phyloP scores from a whole-genome alignment of 2,329 filamentous ascomycete genomes.

The Trichoderma simmonsii region DNA sequence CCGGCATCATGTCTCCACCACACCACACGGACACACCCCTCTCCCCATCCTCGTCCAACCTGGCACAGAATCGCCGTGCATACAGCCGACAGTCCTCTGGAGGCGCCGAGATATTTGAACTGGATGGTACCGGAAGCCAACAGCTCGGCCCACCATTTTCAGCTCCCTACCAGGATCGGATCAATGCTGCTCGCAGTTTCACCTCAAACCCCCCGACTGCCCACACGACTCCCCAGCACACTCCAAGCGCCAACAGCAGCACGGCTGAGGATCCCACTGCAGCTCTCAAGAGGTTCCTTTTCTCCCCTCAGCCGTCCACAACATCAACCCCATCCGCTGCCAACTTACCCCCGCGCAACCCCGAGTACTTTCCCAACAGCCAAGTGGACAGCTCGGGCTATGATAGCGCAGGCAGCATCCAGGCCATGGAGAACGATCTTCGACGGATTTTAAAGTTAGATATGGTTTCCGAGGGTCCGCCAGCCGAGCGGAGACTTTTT shows the following conservation, averaged over 20 bases:
- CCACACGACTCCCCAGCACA: slow-evolving; percentile 19
- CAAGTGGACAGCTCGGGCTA: slow-evolving; percentile 14
- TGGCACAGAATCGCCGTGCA: slow-evolving; percentile 28
- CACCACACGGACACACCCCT: slow-evolving; percentile 32
- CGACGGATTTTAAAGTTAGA: slow-evolving; percentile 51
- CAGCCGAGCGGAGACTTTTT: slow-evolving; percentile 24
- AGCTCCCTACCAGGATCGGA: slow-evolving; percentile 61
- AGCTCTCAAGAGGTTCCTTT: slow-evolving; percentile 56
- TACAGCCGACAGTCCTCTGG: slow-evolving; percentile 24
- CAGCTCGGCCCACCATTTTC: slow-evolving; percentile 65
- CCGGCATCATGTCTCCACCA: slow-evolving; percentile 52
- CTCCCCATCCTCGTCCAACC: slow-evolving; percentile 25
- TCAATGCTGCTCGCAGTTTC: slow-evolving; percentile 50
- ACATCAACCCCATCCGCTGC: not conserved
- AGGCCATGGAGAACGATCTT: slow-evolving; percentile 53
- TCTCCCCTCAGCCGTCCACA: slow-evolving; percentile 36
- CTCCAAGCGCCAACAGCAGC: not conserved
- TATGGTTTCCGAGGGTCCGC: slow-evolving; percentile 26
- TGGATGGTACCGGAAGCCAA: slow-evolving; percentile 57
- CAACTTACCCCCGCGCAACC: not conserved
- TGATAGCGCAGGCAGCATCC: slow-evolving; percentile 35
- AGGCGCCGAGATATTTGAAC: slow-evolving; percentile 46
- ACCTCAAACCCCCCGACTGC: slow-evolving; percentile 25
- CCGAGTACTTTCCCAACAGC: not conserved
- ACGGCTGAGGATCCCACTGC: slow-evolving; percentile 39